Base-by-base conservation (phyloP, 2,329 filamentous ascomycete genomes). In the Penicillium thymicola region DNA sequence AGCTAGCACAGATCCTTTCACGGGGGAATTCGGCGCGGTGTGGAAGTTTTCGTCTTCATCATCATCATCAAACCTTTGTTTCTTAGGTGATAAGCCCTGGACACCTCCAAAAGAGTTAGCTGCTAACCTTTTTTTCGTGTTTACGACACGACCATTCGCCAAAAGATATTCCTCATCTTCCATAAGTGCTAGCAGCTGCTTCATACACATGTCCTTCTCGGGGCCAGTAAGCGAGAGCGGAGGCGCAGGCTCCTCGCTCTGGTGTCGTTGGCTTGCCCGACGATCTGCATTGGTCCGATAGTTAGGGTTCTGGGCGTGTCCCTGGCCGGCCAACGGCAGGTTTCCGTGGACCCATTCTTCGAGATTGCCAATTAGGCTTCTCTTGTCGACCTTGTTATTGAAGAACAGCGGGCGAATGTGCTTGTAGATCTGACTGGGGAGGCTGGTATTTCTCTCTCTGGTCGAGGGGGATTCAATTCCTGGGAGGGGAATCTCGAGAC, bases 141-240 rank as follows among this genome's bases (percentile, higher is more conserved):
- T 28, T 43, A 54, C 53, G 25, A 49, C 37, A 16, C 58, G 48
- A 34, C 59, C 54, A 37, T 64, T 51, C 16, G 36, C 66, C 6
- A 67, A 43, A 30, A 75, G 48, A 43, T 71, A 72, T 8, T 70
- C 37, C 45, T 76, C 70, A 34, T 75, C 70, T 4, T 68, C 45
- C 25, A 77, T 58, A 14, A 71, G 47, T 3, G 61, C 51, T 27
- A 63, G 41, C 11, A 78, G 55, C 34, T 71, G 64, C 16, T 58
- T 30, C 23, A 74, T 53, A 18, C 73, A 64, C 27, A 63, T 55
- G 9, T 64, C 51, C 27, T 67, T 64, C 46, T 73, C 66, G 10
- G 43, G 42, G 16, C 51, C 48, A 6, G 63, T 58, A 27, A 71
- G 48, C 9, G 32, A 28, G 23, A 50, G 23, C 4, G 23, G 45